A percentile compares a stretch with the other conserved stretches of the same genome.
These are phyloP conservation scores for Groenewaldozyma sp. DNA, from an alignment of 1,139 yeast genomes.

Conservation along the genomic window DNA sequence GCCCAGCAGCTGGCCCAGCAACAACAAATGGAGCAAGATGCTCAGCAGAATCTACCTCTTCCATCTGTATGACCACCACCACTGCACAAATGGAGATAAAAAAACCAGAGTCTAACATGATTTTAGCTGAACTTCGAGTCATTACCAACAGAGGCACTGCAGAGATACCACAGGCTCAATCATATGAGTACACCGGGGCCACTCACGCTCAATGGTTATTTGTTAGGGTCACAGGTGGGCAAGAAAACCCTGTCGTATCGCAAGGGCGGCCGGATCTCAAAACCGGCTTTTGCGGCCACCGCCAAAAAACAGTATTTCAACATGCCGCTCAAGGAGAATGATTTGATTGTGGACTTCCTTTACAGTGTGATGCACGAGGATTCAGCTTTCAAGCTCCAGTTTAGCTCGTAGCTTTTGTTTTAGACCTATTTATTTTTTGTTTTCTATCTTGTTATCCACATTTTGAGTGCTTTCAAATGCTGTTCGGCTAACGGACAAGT, in stretches of 20 bases:
- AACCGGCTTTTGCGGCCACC: constrained; percentile 45
- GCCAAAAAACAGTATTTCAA: constrained; percentile 55
- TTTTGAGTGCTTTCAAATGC: no score
- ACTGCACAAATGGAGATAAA: not conserved
- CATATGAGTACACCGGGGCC: constrained; percentile 40
- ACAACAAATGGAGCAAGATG: constrained; percentile 1
- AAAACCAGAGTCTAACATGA: not conserved
- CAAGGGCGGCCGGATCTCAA: constrained; percentile 38
- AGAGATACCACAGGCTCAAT: constrained; percentile 50
- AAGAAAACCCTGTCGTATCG: constrained; percentile 47
- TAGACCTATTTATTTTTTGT: no score
- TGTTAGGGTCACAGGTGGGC: constrained; percentile 56
- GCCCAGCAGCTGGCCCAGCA: not conserved
- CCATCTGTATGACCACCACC: not conserved
- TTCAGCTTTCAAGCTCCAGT: constrained; percentile 31
- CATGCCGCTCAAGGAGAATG: constrained; percentile 64
- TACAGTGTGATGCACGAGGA: constrained; percentile 64
- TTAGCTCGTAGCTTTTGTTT: constrained; percentile 13
- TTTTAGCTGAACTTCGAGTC: constrained; percentile 44
- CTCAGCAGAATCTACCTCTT: no score
- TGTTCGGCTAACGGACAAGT: no score
- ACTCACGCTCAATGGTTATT: constrained; percentile 48
- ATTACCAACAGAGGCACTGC: constrained; percentile 44
- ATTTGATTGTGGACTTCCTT: constrained; percentile 66
- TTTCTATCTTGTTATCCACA: no score